These are phyloP conservation scores for Bullera alba DNA, from an alignment of 768 basidiomycete species.

Conservation along the genomic window DNA sequence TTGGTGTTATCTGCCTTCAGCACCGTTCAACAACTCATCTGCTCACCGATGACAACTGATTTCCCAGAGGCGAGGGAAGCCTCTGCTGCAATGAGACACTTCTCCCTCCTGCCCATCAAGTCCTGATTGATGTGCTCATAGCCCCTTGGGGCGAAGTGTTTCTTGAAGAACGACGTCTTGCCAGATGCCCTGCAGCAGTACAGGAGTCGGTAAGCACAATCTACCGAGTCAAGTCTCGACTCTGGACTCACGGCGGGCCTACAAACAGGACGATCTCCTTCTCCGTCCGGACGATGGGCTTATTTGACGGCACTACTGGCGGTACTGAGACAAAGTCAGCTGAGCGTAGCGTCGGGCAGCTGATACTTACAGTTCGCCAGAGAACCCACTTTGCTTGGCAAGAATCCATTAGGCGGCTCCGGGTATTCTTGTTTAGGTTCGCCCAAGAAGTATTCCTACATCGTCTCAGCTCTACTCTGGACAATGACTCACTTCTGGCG, in stretches of 20 bases:
- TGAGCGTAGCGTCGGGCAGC: neutral
- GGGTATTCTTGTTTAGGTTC: slow-evolving; percentile 45
- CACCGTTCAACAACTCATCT: neutral
- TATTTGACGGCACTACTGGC: slow-evolving; percentile 50
- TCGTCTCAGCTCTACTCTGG: neutral
- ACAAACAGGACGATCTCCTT: slow-evolving; percentile 57
- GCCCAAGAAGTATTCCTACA: slow-evolving; percentile 71
- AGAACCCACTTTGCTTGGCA: slow-evolving; percentile 51
- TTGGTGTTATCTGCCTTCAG: slow-evolving; percentile 76
- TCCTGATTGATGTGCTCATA: slow-evolving; percentile 88
- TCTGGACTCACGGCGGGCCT: slow-evolving; percentile 50
- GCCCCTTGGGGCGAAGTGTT: slow-evolving; percentile 59
- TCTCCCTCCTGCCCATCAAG: slow-evolving; percentile 62
- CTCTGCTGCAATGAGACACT: slow-evolving; percentile 63
- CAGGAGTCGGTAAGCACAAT: no score
- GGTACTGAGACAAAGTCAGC: slow-evolving; percentile 38
- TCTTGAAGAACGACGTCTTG: slow-evolving; percentile 72
- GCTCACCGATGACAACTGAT: slow-evolving; percentile 71
- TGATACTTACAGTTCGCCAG: slow-evolving; percentile 41
- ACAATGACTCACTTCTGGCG: slow-evolving; percentile 63
- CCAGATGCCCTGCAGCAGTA: slow-evolving; percentile 57
- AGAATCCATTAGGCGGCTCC: slow-evolving; percentile 62
- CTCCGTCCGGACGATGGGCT: slow-evolving; percentile 44
- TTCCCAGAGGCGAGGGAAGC: slow-evolving; percentile 54
- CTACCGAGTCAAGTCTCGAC: neutral